Base-by-base conservation (phyloP, 2,329 filamentous ascomycete genomes). In the Penicillium corylophilum region DNA sequence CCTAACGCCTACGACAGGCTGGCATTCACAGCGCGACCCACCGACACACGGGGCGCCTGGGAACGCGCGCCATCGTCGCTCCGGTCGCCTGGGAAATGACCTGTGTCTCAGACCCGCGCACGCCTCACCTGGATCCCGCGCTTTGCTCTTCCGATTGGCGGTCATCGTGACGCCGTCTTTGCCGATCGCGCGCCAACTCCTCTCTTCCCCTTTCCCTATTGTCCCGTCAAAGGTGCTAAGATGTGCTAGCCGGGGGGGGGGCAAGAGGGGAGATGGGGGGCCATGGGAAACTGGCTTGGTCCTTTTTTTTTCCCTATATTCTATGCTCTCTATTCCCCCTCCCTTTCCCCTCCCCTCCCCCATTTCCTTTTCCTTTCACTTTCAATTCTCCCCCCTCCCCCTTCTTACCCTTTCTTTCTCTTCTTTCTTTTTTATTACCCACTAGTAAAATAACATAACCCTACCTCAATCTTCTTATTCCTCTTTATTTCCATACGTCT, bases 131-230 rank as follows among this genome's bases (percentile, higher is more conserved):
- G 53, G 36, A 50, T 24, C 43, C 47, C 23, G 54, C 48, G 53
- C 54, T 60, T 56, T 51, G 23, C 50, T 28, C 58, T 57, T 62
- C 61, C 56, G 61, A 62, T 63, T 63, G 61, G 61, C 56, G 47
- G 53, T 38, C 43, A 29, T 48, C 44, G 58, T 64, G 57, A 62
- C 59, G 62, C 63, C 61, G 64, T 62, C 64, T 61, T 64, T 66
- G 69, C 65, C 63, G 69, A 71, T 71, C 68, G 68, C 68, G 68
- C 68, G 69, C 65, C 66, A 71, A 71, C 62, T 62, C 59, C 39
- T 44, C 40, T 41, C 24, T 26, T 39, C 18, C 31, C 31, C 38
- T 40, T 40, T 46, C 31, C 28, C 44, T 43, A 31, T 40, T 44
- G 31, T 39, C 36, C 22, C 13, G 39, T n/a, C 39, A n/a, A 26